Conservation (phyloP, 2,329 filamentous ascomycete genomes). For the Tricladium varicosporioides region DNA sequence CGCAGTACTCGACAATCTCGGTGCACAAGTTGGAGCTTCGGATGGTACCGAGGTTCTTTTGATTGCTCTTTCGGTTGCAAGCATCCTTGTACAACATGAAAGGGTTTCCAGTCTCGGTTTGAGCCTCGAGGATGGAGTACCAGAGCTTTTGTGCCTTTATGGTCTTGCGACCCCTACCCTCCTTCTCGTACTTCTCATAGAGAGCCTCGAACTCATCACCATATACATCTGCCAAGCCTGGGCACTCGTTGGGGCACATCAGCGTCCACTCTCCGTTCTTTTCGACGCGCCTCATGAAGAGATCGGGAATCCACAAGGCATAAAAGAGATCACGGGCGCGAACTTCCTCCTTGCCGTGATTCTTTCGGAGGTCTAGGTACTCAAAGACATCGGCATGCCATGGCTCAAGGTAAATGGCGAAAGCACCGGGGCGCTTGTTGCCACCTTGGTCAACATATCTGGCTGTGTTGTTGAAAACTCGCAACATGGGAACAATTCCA, state of each 20-base stretch:
- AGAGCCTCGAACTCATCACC: constrained; percentile 95
- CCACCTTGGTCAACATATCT: constrained; percentile 98
- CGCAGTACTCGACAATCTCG: constrained; percentile 96
- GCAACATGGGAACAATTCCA: constrained; percentile 94
- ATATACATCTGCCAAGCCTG: constrained; percentile 92
- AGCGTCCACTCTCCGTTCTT: constrained; percentile 96
- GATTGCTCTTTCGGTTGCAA: constrained; percentile 99
- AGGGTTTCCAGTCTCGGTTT: constrained; percentile 97
- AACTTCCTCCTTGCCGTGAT: constrained; percentile 98
- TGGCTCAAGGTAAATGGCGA: constrained; percentile 97
- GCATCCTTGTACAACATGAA: constrained; percentile 99
- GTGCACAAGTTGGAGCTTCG: constrained; percentile 99
- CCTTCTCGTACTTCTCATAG: constrained; percentile 88
- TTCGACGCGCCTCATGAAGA: constrained; percentile 99
- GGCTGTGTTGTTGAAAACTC: constrained; percentile 99
- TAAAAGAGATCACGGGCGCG: constrained; percentile 97
- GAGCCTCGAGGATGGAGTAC: constrained; percentile 97
- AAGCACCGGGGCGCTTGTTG: constrained; percentile 98
- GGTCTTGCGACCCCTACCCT: constrained; percentile 84
- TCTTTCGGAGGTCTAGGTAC: constrained; percentile 97
- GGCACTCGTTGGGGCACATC: constrained; percentile 96
- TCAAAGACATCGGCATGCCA: constrained; percentile 98
- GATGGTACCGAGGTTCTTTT: constrained; percentile 98
- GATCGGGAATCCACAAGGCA: constrained; percentile 95
- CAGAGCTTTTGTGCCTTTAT: constrained; percentile 98